Conservation (phyloP, 352 stramenopile genomes). For the Pythium coloratum region DNA sequence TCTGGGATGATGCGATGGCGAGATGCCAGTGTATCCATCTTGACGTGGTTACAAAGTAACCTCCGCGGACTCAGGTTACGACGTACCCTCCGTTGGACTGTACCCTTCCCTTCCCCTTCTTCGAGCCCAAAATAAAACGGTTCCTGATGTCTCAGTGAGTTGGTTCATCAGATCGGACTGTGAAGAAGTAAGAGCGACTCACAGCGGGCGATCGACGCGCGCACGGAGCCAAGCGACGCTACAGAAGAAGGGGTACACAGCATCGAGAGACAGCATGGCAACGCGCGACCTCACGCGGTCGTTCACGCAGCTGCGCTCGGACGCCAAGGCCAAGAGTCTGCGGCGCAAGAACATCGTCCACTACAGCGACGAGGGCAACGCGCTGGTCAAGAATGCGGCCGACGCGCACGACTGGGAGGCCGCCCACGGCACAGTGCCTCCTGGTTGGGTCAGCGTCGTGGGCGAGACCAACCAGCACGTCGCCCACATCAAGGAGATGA, state of each 20-base stretch:
- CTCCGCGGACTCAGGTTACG: not conserved
- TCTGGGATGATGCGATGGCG: too few relatives aligned
- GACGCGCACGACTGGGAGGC: slow-evolving; percentile 37
- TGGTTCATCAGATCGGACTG: slow-evolving; percentile 10
- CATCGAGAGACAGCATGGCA: slow-evolving; percentile 44
- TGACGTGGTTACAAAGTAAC: not conserved
- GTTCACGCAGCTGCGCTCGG: slow-evolving; percentile 68
- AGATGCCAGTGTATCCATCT: not conserved
- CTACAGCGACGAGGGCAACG: slow-evolving; percentile 66
- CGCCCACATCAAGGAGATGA: slow-evolving; percentile 76
- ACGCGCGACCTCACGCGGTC: slow-evolving; percentile 75
- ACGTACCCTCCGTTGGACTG: not conserved
- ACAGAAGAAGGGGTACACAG: not conserved
- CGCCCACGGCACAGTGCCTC: slow-evolving; percentile 42
- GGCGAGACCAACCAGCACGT: slow-evolving; percentile 81
- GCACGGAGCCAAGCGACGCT: not conserved
- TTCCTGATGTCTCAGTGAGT: slow-evolving; percentile 21
- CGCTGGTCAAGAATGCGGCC: slow-evolving; percentile 58
- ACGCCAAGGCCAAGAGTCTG: slow-evolving; percentile 83
- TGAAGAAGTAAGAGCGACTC: not conserved
- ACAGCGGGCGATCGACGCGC: not conserved
- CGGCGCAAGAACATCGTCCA: slow-evolving; percentile 84
- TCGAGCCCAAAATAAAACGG: slow-evolving; percentile 30
- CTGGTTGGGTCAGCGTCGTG: slow-evolving; percentile 80
- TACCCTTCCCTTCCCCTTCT: slow-evolving; percentile 6